These are phyloP conservation scores for Xerocomellus dryophilus DNA, from an alignment of 768 basidiomycete species.

Conservation along the genomic window DNA sequence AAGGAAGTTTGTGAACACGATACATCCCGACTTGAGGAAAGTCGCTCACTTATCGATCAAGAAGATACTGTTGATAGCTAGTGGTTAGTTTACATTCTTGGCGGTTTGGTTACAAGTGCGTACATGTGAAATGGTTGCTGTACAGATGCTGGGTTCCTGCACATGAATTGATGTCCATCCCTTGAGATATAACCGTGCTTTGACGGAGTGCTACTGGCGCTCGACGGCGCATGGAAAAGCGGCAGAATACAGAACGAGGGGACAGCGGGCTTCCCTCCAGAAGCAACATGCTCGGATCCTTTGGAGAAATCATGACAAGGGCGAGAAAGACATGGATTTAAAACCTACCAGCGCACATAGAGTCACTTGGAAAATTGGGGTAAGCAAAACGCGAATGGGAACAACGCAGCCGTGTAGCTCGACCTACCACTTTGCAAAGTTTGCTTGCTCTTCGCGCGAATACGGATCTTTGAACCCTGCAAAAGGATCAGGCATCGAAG, in stretches of 20 bases:
- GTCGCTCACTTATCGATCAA: slow-evolving; percentile 20
- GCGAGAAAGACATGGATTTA: not conserved
- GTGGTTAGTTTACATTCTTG: not conserved
- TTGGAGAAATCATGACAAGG: not conserved
- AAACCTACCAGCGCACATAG: slow-evolving; percentile 48
- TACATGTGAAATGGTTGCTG: slow-evolving; percentile 61
- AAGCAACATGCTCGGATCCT: slow-evolving; percentile 51
- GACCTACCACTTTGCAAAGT: slow-evolving; percentile 52
- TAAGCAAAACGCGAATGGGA: not conserved
- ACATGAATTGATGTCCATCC: slow-evolving; percentile 55
- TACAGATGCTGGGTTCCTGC: slow-evolving; percentile 47
- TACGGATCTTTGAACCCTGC: slow-evolving; percentile 65
- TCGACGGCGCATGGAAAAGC: slow-evolving; percentile 45
- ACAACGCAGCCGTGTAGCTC: not conserved
- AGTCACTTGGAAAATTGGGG: slow-evolving; percentile 36
- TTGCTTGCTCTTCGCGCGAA: slow-evolving; percentile 49
- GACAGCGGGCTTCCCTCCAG: slow-evolving; percentile 34
- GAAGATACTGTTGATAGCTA: slow-evolving; percentile 11
- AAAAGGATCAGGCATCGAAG: not conserved
- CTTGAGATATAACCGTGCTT: slow-evolving; percentile 47
- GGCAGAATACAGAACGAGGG: slow-evolving; percentile 56
- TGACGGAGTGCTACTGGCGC: slow-evolving; percentile 16
- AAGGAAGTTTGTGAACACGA: not conserved
- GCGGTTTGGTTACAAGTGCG: slow-evolving; percentile 18
- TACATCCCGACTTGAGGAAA: not conserved